Conservation (phyloP, 352 stramenopile genomes). For the Phytophthora pistaciae region DNA sequence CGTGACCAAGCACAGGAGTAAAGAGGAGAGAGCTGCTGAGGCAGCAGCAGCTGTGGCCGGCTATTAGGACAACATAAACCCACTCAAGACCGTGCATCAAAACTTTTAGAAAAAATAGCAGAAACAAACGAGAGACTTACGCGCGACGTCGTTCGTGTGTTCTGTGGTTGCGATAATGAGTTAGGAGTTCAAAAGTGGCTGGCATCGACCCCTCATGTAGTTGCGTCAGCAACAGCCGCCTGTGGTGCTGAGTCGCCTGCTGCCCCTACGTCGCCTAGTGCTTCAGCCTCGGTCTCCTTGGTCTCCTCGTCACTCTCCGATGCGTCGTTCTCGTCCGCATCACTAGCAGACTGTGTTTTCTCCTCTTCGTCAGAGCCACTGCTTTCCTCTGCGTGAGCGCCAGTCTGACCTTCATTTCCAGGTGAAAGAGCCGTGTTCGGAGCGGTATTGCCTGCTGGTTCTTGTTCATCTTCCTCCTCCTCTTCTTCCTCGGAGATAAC, state of each 20-base stretch:
- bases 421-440: constrained; percentile 12
- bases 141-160: constrained; percentile 22
- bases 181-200: constrained; percentile 24
- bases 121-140: constrained; percentile 26
- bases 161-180: constrained; percentile 27
- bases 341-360: constrained; percentile 21
- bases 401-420: constrained; percentile 12
- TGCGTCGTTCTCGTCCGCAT: constrained; percentile 29
- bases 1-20: constrained; percentile 57
- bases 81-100: constrained; percentile 11
- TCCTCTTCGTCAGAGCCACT: constrained; percentile 29
- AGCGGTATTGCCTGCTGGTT: constrained; percentile 16
- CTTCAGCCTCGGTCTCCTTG: constrained; percentile 34
- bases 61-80: constrained; percentile 19
- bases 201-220: constrained; percentile 18
- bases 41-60: constrained; percentile 16
- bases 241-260: constrained; percentile 5
- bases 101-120: constrained; percentile 26
- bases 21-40: constrained; percentile 37
- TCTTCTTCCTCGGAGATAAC: constrained; percentile 65
- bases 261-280: constrained; percentile 41
- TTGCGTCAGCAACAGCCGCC: constrained; percentile 6
- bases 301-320: constrained; percentile 19
- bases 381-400: constrained; percentile 5
- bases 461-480: constrained; percentile 35